Percentiles rank a stretch among this genome's conserved stretches.
These are phyloP conservation scores for Hondaea fermentalgiana DNA, from an alignment of 108 stramenopile species.

Conservation along the genomic window DNA sequence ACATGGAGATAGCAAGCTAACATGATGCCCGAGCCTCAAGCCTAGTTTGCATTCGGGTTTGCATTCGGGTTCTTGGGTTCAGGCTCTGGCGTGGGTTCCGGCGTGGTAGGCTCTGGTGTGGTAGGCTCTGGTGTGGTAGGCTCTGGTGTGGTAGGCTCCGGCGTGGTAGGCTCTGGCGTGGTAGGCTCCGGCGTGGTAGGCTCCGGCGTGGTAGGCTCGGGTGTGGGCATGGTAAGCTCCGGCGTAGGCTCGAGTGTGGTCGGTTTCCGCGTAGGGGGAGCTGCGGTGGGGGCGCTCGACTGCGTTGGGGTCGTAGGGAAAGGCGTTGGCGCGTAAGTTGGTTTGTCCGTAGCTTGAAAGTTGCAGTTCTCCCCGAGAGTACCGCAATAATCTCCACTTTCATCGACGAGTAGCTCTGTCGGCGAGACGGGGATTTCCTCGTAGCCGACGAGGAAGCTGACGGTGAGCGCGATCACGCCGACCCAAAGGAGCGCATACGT, in stretches of 20 bases:
- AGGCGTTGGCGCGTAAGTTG: background rate
- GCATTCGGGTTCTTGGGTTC: too few species aligned
- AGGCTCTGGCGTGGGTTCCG: too few species aligned
- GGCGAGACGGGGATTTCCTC: background rate
- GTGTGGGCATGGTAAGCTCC: background rate
- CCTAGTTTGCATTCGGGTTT: too few species aligned
- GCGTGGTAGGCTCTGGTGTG: too few species aligned
- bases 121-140: background rate
- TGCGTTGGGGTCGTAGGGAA: background rate
- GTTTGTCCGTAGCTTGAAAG: background rate
- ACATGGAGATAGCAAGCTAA: too few species aligned
- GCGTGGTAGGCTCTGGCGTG: background rate
- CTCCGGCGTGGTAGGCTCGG: background rate
- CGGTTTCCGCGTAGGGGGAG: too few species aligned
- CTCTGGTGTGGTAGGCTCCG: background rate
- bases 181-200: background rate
- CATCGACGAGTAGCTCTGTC: background rate
- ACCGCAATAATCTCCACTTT: background rate
- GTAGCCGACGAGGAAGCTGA: background rate
- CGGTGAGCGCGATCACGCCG: background rate
- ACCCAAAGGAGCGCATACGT: background rate
- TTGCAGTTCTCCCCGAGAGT: background rate
- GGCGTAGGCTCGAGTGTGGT: background rate
- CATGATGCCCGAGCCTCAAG: too few species aligned
- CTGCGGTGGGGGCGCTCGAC: background rate